Evolutionary conservation across 768 basidiomycete species (phyloP), one percentile per base, ranked within the genome.

Genomic region (Rhodotorula paludigena): DNA sequence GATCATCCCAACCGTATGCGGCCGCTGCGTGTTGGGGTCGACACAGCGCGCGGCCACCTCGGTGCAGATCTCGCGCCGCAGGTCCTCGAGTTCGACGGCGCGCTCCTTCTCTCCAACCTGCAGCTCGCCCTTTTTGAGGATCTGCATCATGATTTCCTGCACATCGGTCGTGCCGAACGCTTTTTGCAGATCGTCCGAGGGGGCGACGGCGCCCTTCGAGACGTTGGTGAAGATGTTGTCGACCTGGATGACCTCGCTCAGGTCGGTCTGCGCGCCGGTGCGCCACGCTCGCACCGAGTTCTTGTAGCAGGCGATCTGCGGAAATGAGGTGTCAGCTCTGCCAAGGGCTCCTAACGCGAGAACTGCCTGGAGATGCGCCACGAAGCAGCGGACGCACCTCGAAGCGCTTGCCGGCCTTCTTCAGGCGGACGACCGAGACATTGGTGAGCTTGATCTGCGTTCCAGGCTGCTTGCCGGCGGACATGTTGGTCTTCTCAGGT

Each of bases 241-340:
- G 76, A 98, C 47, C 79, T 99, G 96, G 52, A 98, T 83, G 45
- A 99, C 91, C 74, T 99, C 96, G 75, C 94, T 90, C 39, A 98
- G 80, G 80, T 89, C 87, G 38, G 89, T 91, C 82, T 98, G 93
- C 87, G 94, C 89, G 68, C 92, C 92, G 64, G 84, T 90, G 65
- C 96, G 82, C 85, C 87, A 99, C 78, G 96, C 93, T 74, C 93
- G 90, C 35, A 99, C 96, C 80, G 97, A 97, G 80, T 99, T 99
- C 82, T 97, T 94, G 82, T 98, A 99, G 79, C 92, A 96, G 44
- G 96, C 94, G 75, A 99, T 89, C 94, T 88, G 70, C 35, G 23
- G 59, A 51, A 6, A 38, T 18, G n/a, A 14, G 28, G 25, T 2
- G 33, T 56, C 18, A 48, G 42, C 42, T 7, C 15, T 28, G 9